Evolutionary conservation across 306 rosid genomes (phyloP).

Genomic region (Nissolia schottii): DNA sequence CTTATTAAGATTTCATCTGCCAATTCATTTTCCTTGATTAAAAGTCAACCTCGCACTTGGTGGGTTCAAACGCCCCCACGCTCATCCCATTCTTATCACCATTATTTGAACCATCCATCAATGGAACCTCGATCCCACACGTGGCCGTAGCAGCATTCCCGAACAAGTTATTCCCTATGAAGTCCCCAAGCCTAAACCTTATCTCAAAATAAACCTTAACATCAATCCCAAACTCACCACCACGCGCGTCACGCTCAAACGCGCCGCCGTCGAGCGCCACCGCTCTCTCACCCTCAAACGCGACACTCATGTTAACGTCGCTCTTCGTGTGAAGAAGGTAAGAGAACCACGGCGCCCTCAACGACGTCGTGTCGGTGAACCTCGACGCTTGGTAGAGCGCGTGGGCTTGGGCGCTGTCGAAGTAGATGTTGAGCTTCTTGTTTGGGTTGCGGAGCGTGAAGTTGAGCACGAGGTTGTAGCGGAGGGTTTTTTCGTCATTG

Average conservation of each 20-base stretch:
- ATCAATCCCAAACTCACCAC: constrained; percentile 35
- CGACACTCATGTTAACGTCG: constrained; percentile 5
- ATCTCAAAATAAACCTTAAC: constrained; percentile 37
- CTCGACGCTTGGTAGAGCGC: constrained; percentile 22
- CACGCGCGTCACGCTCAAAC: constrained; percentile 19
- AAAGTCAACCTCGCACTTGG: constrained; percentile 34
- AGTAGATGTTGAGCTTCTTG: constrained; percentile 30
- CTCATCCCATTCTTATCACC: background rate
- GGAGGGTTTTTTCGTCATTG: constrained; percentile 6
- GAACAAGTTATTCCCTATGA: constrained; percentile 1
- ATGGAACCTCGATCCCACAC: constrained; percentile 46
- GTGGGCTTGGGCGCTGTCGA: constrained; percentile 7
- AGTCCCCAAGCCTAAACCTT: constrained; percentile 34
- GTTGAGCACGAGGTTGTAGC: constrained; percentile 27
- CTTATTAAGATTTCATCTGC: too few species aligned
- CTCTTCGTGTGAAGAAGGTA: constrained; percentile 27
- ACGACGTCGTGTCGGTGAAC: background rate
- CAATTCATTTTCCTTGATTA: too few species aligned
- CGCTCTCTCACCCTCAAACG: constrained; percentile 33
- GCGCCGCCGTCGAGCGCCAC: background rate
- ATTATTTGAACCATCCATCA: too few species aligned
- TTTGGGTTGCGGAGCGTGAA: constrained; percentile 34
- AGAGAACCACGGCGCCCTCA: constrained; percentile 2
- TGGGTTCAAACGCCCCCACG: constrained; percentile 19
- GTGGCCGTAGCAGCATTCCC: constrained; percentile 26